Base-by-base conservation (phyloP, 257 asterid species). In the Solanum etuberosum region DNA sequence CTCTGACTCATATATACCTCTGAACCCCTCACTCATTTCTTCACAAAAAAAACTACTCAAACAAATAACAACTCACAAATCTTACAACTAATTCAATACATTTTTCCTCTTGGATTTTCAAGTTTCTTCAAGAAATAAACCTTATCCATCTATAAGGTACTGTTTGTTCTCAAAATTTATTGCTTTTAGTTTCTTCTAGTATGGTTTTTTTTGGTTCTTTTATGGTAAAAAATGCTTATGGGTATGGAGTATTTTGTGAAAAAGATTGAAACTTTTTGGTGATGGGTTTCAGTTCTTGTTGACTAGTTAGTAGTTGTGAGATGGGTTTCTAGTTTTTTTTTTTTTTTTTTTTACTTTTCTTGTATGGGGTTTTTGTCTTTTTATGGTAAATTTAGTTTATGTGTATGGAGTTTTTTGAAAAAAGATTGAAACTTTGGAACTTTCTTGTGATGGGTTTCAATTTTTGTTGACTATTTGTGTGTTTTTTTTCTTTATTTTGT, bases 1-100 rank as follows among this genome's bases (percentile, higher is more conserved):
- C 68, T 43, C 67, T 1, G 65, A 57, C 84, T 51, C 92, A 90
- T 93, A 94, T 74, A 89, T 84, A 48, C 90, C 84, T 92, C 85
- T 76, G 88, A 68, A 76, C 74, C 83, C 86, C 87, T 81, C 57
- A 5, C 65, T 88, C 76, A 88, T 87, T 88, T 68, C 86, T 86
- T 38, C 88, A 85, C 77, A 83, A 18, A 74, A 43, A 23, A 32
- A 6, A 2, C 18, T 48, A 63, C 68, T 38, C 80, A 85, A 85
- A 29, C 48, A 83, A 54, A 61, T 27, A 25, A 7, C 31, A 48
- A 70, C 68, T 72, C 29, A 37, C 29, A 73, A 57, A 72, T 86
- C 65, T 31, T 18, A 21, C 72, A 31, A 20, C 73, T 84, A 40
- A 38, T 38, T 84, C 57, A 63, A 15, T 9, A 25, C 37, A 12